Percentiles rank a stretch among this genome's conserved stretches.
These are phyloP conservation scores for Rhytidhysteron rufulum DNA, from an alignment of 2,329 filamentous ascomycete species.

Conservation along the genomic window DNA sequence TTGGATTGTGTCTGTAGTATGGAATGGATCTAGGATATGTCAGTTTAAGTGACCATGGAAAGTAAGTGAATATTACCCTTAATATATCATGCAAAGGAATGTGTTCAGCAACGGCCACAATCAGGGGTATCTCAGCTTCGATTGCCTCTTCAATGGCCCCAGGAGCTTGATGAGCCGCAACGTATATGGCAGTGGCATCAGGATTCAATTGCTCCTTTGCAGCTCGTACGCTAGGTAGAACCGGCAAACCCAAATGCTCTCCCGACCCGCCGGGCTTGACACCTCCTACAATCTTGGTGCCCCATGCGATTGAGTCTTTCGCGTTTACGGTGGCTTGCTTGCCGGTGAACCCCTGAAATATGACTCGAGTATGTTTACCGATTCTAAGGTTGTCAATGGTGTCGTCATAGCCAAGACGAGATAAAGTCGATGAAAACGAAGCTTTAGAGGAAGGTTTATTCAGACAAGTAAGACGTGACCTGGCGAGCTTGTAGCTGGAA, in stretches of 20 bases:
- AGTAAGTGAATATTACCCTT: slow-evolving; percentile 47
- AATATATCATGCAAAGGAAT: slow-evolving; percentile 76
- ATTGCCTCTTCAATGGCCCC: slow-evolving; percentile 76
- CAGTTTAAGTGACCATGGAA: slow-evolving; percentile 6
- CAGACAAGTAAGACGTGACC: not conserved
- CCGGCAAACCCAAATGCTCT: slow-evolving; percentile 69
- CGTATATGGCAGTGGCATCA: slow-evolving; percentile 75
- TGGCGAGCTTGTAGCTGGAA: slow-evolving; percentile 6
- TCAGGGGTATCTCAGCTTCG: slow-evolving; percentile 71
- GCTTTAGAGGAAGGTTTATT: slow-evolving; percentile 9
- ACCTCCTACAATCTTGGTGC: slow-evolving; percentile 75
- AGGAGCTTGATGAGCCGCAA: slow-evolving; percentile 69
- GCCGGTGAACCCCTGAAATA: slow-evolving; percentile 71
- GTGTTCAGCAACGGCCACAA: slow-evolving; percentile 77
- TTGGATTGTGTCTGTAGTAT: slow-evolving; percentile 68
- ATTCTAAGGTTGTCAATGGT: slow-evolving; percentile 66
- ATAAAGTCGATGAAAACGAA: slow-evolving; percentile 25
- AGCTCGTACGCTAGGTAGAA: slow-evolving; percentile 64
- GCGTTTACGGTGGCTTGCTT: slow-evolving; percentile 70
- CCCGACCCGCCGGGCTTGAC: slow-evolving; percentile 68
- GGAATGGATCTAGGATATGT: slow-evolving; percentile 54
- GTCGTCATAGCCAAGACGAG: slow-evolving; percentile 50
- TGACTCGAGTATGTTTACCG: slow-evolving; percentile 61
- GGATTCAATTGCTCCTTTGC: slow-evolving; percentile 69
- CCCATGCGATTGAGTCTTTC: slow-evolving; percentile 70